phyloP scores from a whole-genome alignment of 2,329 filamentous ascomycete species.

The Rhynchosporium secalis region DNA sequence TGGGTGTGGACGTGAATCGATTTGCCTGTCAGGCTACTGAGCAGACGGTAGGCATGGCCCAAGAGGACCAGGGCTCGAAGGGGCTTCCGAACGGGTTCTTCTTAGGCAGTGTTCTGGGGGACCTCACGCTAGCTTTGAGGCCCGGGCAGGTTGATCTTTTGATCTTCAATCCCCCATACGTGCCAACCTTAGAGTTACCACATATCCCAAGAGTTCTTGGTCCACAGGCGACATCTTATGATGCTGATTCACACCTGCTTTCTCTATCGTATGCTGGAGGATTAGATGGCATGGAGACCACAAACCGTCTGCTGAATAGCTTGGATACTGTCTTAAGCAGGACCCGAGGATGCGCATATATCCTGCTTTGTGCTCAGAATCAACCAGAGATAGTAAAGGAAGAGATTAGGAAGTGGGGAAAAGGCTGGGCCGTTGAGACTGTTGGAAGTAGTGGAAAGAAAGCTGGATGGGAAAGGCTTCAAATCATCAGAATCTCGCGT shows the following conservation, averaged over 20 bases:
- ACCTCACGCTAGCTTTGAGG: constrained; percentile 66
- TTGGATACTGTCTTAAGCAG: constrained; percentile 65
- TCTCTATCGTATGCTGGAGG: constrained; percentile 89
- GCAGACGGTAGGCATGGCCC: constrained; percentile 61
- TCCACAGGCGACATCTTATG: constrained; percentile 52
- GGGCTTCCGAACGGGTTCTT: constrained; percentile 49
- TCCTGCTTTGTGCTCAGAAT: constrained; percentile 90
- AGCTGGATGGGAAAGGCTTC: constrained; percentile 92
- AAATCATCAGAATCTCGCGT: constrained; percentile 84
- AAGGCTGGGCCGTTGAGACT: constrained; percentile 70
- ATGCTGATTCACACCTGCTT: constrained; percentile 79
- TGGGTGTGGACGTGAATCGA: constrained; percentile 81
- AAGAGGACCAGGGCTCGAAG: constrained; percentile 41
- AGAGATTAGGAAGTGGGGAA: constrained; percentile 57
- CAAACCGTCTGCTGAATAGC: constrained; percentile 70
- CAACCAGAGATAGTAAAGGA: constrained; percentile 72
- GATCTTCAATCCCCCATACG: constrained; percentile 96
- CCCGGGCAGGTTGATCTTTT: constrained; percentile 71
- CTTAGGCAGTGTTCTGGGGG: constrained; percentile 66
- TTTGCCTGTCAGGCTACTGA: constrained; percentile 77
- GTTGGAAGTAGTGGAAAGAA: constrained; percentile 82
- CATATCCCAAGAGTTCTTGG: constrained; percentile 43
- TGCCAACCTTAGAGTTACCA: constrained; percentile 79
- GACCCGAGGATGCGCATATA: constrained; percentile 75
- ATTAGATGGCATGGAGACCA: constrained; percentile 89